Base-by-base conservation (phyloP, 192 early-diverging fungal genomes). In the Rhizophagus clarus region DNA sequence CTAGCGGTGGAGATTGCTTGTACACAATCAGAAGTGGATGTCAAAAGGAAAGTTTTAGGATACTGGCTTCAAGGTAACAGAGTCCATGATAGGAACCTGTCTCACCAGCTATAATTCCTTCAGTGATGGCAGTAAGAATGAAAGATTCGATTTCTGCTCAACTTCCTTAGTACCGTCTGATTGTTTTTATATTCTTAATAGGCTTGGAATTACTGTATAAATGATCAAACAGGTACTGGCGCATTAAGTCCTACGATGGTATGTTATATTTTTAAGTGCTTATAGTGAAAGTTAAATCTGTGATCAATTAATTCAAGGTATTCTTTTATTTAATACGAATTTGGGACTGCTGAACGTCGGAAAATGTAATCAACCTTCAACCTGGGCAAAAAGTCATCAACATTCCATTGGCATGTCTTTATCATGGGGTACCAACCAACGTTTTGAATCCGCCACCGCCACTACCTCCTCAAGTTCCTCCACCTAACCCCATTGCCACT, bases 351-450 rank as follows among this genome's bases (percentile, higher is more conserved):
- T 60, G 2, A 60, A 5, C 0, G 4, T 20, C 5, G 6, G 26
- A 26, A 24, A 60, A 26, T 56, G 28, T 3, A 15, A 45, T 74
- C 24, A 56, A 74, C 24, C 7, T 60, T 9, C 72, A 60, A 56
- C 72, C 51, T 26, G 22, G 49, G 5, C 72, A 74, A 60, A 0
- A 28, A 0, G 6, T 74, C 31, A 74, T 74, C n/a, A 74, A 28
- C 2, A 74, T 74, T 74, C 72, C 31, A 56, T 29, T 74, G 22
- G 49, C 8, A 74, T 74, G 72, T 12, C 72, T 74, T 74, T 74
- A 74, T 29, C 5, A 74, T 40, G 49, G 72, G 47, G 17, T 74
- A 40, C 24, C 8, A 74, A 2, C 72, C 28, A 74, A 22, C 60
- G 37, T 74, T 37, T 11, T 9, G 24, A 64, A 28, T 64, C 62